Base-by-base conservation (phyloP, 306 rosid genomes). In the Vigna trinervia region DNA sequence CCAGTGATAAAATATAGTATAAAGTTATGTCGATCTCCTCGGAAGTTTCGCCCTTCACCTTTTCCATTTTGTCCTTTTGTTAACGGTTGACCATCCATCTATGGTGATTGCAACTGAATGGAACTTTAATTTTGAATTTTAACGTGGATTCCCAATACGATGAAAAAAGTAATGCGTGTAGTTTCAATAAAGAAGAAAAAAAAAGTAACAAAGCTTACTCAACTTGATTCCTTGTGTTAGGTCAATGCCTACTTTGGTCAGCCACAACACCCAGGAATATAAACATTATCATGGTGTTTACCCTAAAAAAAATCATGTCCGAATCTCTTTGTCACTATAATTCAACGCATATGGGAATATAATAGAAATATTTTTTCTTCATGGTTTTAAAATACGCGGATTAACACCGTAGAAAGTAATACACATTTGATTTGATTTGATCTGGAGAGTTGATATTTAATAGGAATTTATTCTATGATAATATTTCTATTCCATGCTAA, bases 181-280 rank as follows among this genome's bases (percentile, higher is more conserved):
- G 32, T 32, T 69, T 36, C 20, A 77, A 54, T 28, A 76, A 75
- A 74, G 78, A 61, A 53, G 80, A 74, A 36, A 36, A 34, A 67
- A 8, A 53, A 47, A 71, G 69, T 59, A 72, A 32, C 69, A 26
- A 38, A 60, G 78, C 73, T 19, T 67, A 34, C 81, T 73, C 71
- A 79, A 53, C 78, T 61, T 17, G 88, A 47, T 64, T 77, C 71
- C 63, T 69, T 74, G 66, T 71, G 68, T 69, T 85, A 73, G 85
- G 85, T 85, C 85, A 81, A 85, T 81, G 75, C 78, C 85, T 78
- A 74, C 43, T 74, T 47, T 61, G 81, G 48, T 46, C 78, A 61
- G 78, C 74, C 80, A 78, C 71, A 28, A 17, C 79, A 57, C 47
- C 68, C 32, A 50, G 74, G 68, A 73, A 77, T 30, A 59, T 66